Evolutionary conservation across 2,329 filamentous ascomycete species (phyloP).

Genomic region (Reticulascus tulasneorum): DNA sequence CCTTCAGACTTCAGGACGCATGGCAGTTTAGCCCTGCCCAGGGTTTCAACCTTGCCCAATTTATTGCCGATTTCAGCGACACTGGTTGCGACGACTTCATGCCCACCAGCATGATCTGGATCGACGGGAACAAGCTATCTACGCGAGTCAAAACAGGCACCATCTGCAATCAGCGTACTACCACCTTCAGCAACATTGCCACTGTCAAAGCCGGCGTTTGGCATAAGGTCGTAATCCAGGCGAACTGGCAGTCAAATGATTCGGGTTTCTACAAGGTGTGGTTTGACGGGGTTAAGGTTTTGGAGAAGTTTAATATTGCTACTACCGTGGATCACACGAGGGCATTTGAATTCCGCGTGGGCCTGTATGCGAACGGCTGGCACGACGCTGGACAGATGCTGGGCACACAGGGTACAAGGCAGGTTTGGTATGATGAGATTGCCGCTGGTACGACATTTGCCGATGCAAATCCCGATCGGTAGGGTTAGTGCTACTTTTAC

Average conservation of each 20-base stretch:
- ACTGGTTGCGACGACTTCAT: slow-evolving; percentile 43
- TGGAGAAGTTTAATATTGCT: slow-evolving; percentile 32
- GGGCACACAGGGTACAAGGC: slow-evolving; percentile 36
- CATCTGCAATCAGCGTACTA: slow-evolving; percentile 21
- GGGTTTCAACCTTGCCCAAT: slow-evolving; percentile 45
- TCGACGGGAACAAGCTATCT: slow-evolving; percentile 37
- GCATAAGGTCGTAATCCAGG: slow-evolving; percentile 43
- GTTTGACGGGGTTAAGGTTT: slow-evolving; percentile 40
- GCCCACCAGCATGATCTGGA: slow-evolving; percentile 45
- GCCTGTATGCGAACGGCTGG: slow-evolving; percentile 48
- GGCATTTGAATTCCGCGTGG: slow-evolving; percentile 41
- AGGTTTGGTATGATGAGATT: slow-evolving; percentile 49
- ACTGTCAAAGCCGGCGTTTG: slow-evolving; percentile 38
- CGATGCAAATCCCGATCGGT: no score
- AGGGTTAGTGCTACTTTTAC: no score
- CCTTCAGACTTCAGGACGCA: slow-evolving; percentile 40
- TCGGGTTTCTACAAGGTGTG: slow-evolving; percentile 43
- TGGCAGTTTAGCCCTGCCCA: slow-evolving; percentile 42
- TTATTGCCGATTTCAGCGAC: slow-evolving; percentile 44
- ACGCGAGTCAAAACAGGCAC: slow-evolving; percentile 30
- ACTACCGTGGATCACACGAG: slow-evolving; percentile 41
- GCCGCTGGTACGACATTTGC: slow-evolving; percentile 36
- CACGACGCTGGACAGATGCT: slow-evolving; percentile 35
- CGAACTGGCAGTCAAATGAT: slow-evolving; percentile 37
- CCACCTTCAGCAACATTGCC: slow-evolving; percentile 22